These are phyloP conservation scores for Schizophyllum amplum DNA, from an alignment of 1,284 basidiomycete genomes.

Conservation along the genomic window DNA sequence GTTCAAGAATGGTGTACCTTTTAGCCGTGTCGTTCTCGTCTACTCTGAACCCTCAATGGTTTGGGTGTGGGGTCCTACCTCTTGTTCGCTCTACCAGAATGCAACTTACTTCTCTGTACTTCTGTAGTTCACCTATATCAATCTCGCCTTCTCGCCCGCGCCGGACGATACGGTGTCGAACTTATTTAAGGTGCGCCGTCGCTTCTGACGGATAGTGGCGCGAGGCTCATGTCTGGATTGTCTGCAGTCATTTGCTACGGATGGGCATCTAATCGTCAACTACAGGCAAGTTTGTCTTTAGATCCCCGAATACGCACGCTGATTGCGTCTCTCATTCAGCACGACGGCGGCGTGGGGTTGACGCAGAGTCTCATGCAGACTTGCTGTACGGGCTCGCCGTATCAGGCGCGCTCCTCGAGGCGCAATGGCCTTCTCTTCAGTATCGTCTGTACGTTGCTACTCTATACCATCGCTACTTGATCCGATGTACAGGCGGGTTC, in stretches of 20 bases:
- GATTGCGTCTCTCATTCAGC: constrained; percentile 24
- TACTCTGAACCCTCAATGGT: too few relatives aligned
- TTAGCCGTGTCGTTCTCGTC: too few relatives aligned
- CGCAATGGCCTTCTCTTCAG: too few relatives aligned
- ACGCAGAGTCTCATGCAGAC: too few relatives aligned
- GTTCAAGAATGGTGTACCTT: too few relatives aligned
- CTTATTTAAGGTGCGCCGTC: constrained; percentile 61
- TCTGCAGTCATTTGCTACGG: constrained; percentile 80
- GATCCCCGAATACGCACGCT: neutral
- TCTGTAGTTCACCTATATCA: constrained; percentile 92
- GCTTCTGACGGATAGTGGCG: neutral
- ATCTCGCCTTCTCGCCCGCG: constrained; percentile 92
- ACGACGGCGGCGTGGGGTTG: constrained; percentile 70
- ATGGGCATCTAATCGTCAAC: constrained; percentile 92
- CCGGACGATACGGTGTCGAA: constrained; percentile 92
- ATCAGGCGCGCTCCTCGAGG: too few relatives aligned
- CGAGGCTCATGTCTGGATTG: constrained; percentile 4
- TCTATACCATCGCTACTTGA: too few relatives aligned
- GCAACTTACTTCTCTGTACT: neutral
- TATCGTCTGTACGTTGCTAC: too few relatives aligned
- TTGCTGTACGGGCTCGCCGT: too few relatives aligned
- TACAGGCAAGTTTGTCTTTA: constrained; percentile 61
- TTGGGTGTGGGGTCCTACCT: too few relatives aligned
- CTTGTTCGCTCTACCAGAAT: too few relatives aligned
- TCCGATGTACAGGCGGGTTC: too few relatives aligned